These are phyloP conservation scores for Fragilariopsis cylindrus DNA, from an alignment of 108 stramenopile species.

Conservation along the genomic window DNA sequence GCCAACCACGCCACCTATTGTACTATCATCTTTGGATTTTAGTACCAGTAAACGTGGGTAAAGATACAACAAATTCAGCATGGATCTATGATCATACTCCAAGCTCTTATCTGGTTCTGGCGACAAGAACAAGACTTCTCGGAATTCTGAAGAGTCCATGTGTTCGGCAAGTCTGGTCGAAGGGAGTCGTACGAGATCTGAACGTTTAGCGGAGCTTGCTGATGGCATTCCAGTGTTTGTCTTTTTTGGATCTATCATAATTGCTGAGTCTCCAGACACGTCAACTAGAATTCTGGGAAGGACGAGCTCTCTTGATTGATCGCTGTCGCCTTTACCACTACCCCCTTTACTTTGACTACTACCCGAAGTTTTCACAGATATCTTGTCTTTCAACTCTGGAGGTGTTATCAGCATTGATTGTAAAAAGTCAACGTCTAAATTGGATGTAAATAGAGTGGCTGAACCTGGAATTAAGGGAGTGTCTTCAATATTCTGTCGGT, in stretches of 20 bases:
- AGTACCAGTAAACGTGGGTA: conserved; percentile 57
- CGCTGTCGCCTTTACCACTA: background rate
- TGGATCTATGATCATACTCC: conserved; percentile 43
- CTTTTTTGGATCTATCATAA: conserved; percentile 51
- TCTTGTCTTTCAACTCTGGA: conserved; percentile 32
- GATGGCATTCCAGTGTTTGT: conserved; percentile 18
- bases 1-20: background rate
- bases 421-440: conserved; percentile 68
- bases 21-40: conserved; percentile 33
- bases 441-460: conserved; percentile 54
- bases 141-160: conserved; percentile 61
- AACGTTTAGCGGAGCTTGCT: conserved; percentile 37
- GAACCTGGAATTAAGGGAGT: conserved; percentile 27
- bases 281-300: conserved; percentile 68
- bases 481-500: conserved; percentile 4
- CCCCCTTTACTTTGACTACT: background rate
- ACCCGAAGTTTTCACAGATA: background rate
- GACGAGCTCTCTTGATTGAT: background rate
- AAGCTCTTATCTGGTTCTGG: conserved; percentile 53
- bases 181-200: conserved; percentile 74
- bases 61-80: conserved; percentile 74
- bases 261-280: conserved; percentile 72
- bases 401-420: conserved; percentile 64
- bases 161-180: conserved; percentile 52
- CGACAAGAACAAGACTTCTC: conserved; percentile 77